Percentiles rank a stretch among this genome's conserved stretches.
These are phyloP conservation scores for Eucalyptus polyanthemos DNA, from an alignment of 345 rosid genomes.

Conservation along the genomic window DNA sequence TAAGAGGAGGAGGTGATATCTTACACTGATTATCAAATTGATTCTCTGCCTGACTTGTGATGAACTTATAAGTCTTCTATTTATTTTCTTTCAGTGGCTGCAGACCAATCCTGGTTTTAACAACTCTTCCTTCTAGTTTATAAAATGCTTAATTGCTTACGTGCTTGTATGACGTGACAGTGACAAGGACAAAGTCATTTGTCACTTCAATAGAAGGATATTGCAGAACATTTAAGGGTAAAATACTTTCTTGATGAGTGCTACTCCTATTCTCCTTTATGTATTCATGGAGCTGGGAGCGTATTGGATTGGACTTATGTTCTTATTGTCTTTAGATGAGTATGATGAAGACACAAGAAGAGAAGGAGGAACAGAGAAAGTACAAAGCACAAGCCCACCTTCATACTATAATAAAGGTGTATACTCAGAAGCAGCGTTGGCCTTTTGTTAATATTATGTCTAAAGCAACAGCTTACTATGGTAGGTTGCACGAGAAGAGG, in stretches of 20 bases:
- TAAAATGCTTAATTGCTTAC: conserved; percentile 85
- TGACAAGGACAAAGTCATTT: conserved; percentile 83
- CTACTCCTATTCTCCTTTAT: not conserved
- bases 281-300: not conserved
- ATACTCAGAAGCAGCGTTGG: not conserved
- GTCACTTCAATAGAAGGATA: conserved; percentile 86
- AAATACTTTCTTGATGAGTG: not conserved
- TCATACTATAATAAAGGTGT: conserved; percentile 82
- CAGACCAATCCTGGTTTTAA: conserved; percentile 91
- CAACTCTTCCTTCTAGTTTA: conserved; percentile 76
- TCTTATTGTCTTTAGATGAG: conserved; percentile 46
- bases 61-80: not conserved
- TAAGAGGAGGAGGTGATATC: conserved; percentile 82
- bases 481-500: conserved; percentile 43
- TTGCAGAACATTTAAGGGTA: conserved; percentile 91
- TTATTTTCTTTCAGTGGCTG: conserved; percentile 34
- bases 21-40: not conserved
- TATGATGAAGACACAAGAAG: conserved; percentile 82
- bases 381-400: conserved; percentile 89
- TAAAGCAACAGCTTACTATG: conserved; percentile 4
- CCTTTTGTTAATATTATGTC: not conserved
- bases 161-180: conserved; percentile 94
- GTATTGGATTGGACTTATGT: not conserved
- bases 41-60: not conserved
- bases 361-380: conserved; percentile 74